These are phyloP conservation scores for Geosmithia morbida DNA, from an alignment of 2,329 filamentous ascomycete species.

Conservation along the genomic window DNA sequence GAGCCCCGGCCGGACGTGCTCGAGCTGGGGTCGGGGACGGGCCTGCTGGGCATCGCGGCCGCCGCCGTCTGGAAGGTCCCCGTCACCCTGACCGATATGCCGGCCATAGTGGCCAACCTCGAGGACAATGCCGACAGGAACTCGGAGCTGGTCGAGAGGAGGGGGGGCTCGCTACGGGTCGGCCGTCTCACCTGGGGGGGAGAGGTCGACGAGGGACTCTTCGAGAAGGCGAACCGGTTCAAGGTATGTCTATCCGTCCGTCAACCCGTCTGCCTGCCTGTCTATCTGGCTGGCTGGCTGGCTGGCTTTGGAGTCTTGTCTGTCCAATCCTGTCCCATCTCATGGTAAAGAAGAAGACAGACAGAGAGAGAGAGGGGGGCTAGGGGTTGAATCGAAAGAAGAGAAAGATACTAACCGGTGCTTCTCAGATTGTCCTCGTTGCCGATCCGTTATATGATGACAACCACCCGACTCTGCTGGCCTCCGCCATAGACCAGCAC, in stretches of 20 bases:
- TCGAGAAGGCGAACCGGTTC: constrained; percentile 33
- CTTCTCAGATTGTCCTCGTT: constrained; percentile 53
- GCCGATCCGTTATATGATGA: constrained; percentile 83
- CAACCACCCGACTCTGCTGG: constrained; percentile 63
- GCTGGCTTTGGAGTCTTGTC: too few species aligned
- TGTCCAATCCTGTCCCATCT: too few species aligned
- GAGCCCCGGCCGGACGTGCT: constrained; percentile 30
- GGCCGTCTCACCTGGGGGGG: constrained; percentile 65
- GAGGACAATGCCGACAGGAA: constrained; percentile 60
- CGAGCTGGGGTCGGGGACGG: constrained; percentile 82
- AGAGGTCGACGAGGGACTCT: constrained; percentile 27
- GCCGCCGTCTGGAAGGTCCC: constrained; percentile 53
- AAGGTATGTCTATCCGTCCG: constrained; percentile 17
- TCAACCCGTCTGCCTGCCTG: too few species aligned
- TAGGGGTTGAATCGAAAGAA: too few species aligned
- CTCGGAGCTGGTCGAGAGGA: constrained; percentile 31
- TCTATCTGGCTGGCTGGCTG: too few species aligned
- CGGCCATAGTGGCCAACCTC: constrained; percentile 71
- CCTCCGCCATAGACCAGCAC: constrained; percentile 54
- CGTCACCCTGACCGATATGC: constrained; percentile 70
- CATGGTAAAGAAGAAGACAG: too few species aligned
- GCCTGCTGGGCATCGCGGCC: constrained; percentile 76
- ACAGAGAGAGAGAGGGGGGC: too few species aligned
- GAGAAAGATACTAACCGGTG: background rate
- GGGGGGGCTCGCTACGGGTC: constrained; percentile 42